phyloP scores from a whole-genome alignment of 1,284 basidiomycete genomes.

The Microbotryomycetes sp. region DNA sequence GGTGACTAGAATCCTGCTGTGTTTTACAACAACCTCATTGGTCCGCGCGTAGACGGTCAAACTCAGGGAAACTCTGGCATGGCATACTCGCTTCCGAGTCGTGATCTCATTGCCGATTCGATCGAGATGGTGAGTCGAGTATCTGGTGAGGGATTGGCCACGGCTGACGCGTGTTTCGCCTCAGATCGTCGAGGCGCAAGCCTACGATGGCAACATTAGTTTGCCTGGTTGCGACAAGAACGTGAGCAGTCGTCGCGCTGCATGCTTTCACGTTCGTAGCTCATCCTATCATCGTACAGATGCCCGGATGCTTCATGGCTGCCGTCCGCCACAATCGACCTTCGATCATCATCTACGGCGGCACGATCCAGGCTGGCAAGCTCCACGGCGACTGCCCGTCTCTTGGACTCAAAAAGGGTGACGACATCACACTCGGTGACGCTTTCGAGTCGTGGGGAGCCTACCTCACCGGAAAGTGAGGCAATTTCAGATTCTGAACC shows the following conservation, averaged over 20 bases:
- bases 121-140: conserved; percentile 60
- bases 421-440: conserved; percentile 8
- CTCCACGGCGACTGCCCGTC: conserved; percentile 7
- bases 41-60: not conserved
- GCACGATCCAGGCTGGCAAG: conserved; percentile 11
- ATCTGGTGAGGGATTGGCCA: not conserved
- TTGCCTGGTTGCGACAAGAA: conserved; percentile 65
- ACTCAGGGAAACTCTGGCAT: conserved; percentile 41
- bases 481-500: not conserved
- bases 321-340: conserved; percentile 35
- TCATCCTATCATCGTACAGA: not conserved
- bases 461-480: conserved; percentile 3
- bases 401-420: conserved; percentile 1
- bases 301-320: conserved; percentile 83
- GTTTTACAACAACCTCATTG: not conserved
- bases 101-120: conserved; percentile 81
- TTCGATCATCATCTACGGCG: conserved; percentile 48
- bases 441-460: conserved; percentile 12
- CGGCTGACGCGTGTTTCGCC: not conserved
- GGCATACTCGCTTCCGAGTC: conserved; percentile 79
- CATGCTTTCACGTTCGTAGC: conserved; percentile 5
- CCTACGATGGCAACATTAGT: conserved; percentile 7
- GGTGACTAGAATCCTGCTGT: not conserved
- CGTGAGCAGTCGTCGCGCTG: conserved; percentile 38
- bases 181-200: conserved; percentile 5